Evolutionary conservation across 306 rosid species (phyloP).

Genomic region (Medicago ruthenica): DNA sequence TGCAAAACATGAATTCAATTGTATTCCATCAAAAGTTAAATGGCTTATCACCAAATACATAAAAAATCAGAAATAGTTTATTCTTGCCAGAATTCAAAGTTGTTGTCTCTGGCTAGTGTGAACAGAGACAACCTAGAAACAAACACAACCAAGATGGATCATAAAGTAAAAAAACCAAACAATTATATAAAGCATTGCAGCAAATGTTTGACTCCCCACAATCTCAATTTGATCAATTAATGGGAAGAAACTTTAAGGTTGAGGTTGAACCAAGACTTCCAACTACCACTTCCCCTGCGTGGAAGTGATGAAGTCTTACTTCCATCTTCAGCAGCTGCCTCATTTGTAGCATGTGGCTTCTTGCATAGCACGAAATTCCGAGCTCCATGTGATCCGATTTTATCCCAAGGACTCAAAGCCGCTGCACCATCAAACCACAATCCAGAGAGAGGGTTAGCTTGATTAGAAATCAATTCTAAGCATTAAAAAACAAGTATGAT

Average conservation of each 20-base stretch:
- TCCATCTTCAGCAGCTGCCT: conserved; percentile 38
- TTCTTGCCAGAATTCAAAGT: conserved; percentile 10
- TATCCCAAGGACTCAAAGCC: conserved; percentile 82
- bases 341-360: conserved; percentile 60
- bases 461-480: neutral
- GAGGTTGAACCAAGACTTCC: conserved; percentile 88
- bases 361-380: conserved; percentile 87
- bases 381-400: conserved; percentile 82
- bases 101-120: conserved; percentile 1
- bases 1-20: neutral
- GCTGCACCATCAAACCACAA: conserved; percentile 39
- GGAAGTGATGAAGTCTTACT: conserved; percentile 6
- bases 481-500: conserved; percentile 1
- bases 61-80: conserved; percentile 26
- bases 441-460: neutral
- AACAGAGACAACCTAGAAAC: conserved; percentile 1
- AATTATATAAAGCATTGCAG: neutral
- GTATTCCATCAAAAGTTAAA: conserved; percentile 28
- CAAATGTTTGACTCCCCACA: neutral
- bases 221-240: conserved; percentile 34
- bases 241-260: conserved; percentile 78
- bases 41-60: conserved; percentile 13
- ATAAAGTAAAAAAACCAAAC: neutral
- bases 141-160: neutral
- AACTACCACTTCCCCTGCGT: conserved; percentile 67